These are phyloP conservation scores for Paecilomyces formosus DNA, from an alignment of 2,329 filamentous ascomycete genomes.

Conservation along the genomic window DNA sequence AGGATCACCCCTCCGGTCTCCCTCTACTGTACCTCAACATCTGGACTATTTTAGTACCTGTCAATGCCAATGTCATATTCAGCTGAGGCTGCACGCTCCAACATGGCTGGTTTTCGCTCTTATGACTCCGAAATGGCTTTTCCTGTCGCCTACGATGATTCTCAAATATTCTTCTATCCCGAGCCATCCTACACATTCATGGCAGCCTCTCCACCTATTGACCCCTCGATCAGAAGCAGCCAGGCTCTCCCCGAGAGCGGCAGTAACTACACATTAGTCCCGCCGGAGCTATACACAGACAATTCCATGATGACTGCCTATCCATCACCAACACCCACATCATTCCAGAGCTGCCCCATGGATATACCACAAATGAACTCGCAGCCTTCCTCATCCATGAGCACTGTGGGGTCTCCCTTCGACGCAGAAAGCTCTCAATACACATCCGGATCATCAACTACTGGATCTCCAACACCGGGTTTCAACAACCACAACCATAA, in stretches of 20 bases:
- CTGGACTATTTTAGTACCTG: background rate
- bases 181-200: background rate
- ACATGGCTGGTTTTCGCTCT: background rate
- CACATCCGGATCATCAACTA: background rate
- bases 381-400: background rate
- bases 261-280: background rate
- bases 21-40: background rate
- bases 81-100: background rate
- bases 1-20: background rate
- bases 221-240: background rate
- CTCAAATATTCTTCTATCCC: background rate
- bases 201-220: background rate
- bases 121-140: background rate
- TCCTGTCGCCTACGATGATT: background rate
- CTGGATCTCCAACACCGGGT: slow-evolving; percentile 6
- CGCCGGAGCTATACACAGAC: background rate
- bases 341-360: background rate
- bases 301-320: background rate
- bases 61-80: background rate
- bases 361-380: background rate
- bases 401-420: background rate
- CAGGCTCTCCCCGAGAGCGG: background rate
- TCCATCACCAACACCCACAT: background rate
- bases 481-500: slow-evolving; percentile 12
- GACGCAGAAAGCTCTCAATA: background rate